Base-by-base conservation (phyloP, 208 protist genomes). In the Crithidia bombi region DNA sequence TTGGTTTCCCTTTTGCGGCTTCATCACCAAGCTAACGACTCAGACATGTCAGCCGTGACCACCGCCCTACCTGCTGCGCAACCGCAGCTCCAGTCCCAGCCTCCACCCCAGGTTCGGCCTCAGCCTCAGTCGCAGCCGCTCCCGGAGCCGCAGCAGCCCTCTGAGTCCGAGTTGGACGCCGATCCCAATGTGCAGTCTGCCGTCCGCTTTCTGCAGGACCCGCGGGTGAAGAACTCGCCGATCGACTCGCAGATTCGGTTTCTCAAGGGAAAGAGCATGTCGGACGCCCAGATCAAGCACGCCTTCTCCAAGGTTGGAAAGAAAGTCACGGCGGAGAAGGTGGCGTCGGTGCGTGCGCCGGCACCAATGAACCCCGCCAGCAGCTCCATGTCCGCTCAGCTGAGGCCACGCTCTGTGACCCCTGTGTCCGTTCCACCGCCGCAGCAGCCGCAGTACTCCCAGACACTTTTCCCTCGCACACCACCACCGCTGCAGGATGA, bases 221-320 rank as follows among this genome's bases (percentile, higher is more conserved):
- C 83, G 26, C 81, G 81, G 21, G 87, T 94, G 50, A 64, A 51
- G 65, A 36, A 38, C 9, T 81, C 86, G n/a, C 74, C 89, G 15
- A 19, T 81, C 14, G 72, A 86, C 21, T 78, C 75, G 26, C 87
- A 92, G 63, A 85, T 96, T 51, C 65, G 55, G 4, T 96, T 96
- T 65, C 76, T 96, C 17, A 90, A 82, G 47, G 76, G 75, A 5
- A 94, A 95, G 69, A 85, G 84, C 26, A 64, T 96, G 14, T 78
- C 84, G 3, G 46, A 75, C 14, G 78, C 77, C n/a, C 83, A 95
- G 57, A 89, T 96, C 25, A 51, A 57, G 41, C 73, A 84, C 58
- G 87, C 87, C 17, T 91, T 94, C 74, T 28, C 52, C 9, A 81
- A 87, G 59, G 64, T 77, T 35, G 89, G 89, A 7, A 72, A 85